Evolutionary conservation across 768 basidiomycete species (phyloP), one percentile per base, ranked within the genome.

Genomic region (Xerocomus brunneocitrinus): DNA sequence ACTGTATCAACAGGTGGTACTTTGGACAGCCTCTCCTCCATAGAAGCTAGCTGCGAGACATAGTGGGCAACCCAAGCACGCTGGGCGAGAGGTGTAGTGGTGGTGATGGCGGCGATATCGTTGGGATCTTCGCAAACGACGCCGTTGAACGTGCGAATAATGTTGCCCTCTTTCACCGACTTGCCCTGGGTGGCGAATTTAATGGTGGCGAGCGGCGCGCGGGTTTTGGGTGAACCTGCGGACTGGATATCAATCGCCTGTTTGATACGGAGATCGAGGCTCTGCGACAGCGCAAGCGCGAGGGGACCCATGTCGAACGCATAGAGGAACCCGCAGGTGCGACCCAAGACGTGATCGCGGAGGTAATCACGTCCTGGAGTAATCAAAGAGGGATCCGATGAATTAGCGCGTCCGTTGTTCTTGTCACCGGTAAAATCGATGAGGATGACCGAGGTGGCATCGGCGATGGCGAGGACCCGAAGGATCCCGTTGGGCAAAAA

Each of bases 11-110:
- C 48, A 1, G 66, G 68, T 0, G 54, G 56, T 6, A 69, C 66
- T 10, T 58, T 12, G 6, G 45, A 47, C 14, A 69, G 55, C 40
- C 50, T 57, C 0, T 61, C 61, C 6, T 67, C 60, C 57, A 70
- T 63, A 0, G 32, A 47, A 8, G 5, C 35, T 2, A 62, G 50
- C 53, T 59, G 71, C 3, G 71, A 55, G 32, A 70, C 16, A 3
- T 69, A 68, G 30, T 71, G 65, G 13, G 69, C 60, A 27, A 49
- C 58, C 70, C 71, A 72, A 2, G 71, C 71, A 7, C 67, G 62
- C 13, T 55, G 67, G 27, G 58, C 64, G 22, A 72, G 65, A 28
- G 57, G 49, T 0, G 60, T 70, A 5, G 44, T 51, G 9, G 44
- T 43, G 12, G 40, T 25, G 8, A 31, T 3, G 13, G 16, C n/a